Evolutionary conservation across 371 early-diverging fungal species (phyloP).

Genomic region (Polyrhizophydium stewartii): DNA sequence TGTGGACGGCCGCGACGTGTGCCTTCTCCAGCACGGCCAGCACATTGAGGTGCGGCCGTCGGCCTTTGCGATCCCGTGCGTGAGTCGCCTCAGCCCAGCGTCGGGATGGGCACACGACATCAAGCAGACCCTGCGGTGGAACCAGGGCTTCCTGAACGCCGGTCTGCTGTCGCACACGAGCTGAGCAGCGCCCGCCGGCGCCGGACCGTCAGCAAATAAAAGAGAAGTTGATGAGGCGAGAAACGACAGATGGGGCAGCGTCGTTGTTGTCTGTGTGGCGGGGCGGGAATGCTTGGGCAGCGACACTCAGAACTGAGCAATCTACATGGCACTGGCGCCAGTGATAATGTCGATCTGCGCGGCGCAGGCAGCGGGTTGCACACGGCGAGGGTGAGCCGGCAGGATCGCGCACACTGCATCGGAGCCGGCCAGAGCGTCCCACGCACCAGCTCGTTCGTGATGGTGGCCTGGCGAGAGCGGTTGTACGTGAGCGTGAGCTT

Average conservation of each 20-base stretch:
- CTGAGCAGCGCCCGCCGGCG: too few relatives aligned
- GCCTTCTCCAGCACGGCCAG: constrained; percentile 4
- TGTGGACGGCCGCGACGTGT: constrained; percentile 30
- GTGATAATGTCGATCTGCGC: constrained; percentile 86
- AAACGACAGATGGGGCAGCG: too few relatives aligned
- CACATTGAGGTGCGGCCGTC: constrained; percentile 14
- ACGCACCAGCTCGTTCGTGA: constrained; percentile 89
- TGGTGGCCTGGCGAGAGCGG: constrained; percentile 94
- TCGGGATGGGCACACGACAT: constrained; percentile 29
- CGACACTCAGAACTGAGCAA: too few relatives aligned
- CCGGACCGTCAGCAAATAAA: too few relatives aligned
- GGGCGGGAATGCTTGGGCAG: too few relatives aligned
- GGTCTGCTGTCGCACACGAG: too few relatives aligned
- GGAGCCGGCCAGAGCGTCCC: constrained; percentile 21
- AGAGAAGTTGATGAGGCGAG: too few relatives aligned
- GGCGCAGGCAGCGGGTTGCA: constrained; percentile 20
- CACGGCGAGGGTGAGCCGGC: background rate
- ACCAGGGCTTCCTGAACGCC: constrained; percentile 27
- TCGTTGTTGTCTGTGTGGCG: too few relatives aligned
- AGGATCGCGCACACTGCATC: background rate
- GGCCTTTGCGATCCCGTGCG: constrained; percentile 22
- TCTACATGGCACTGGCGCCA: constrained; percentile 75
- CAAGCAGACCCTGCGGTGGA: constrained; percentile 30
- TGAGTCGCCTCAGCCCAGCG: constrained; percentile 7
- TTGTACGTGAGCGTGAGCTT: constrained; percentile 80